Conservation (phyloP, 306 rosid genomes). For the Cyclanthera cordifolia region DNA sequence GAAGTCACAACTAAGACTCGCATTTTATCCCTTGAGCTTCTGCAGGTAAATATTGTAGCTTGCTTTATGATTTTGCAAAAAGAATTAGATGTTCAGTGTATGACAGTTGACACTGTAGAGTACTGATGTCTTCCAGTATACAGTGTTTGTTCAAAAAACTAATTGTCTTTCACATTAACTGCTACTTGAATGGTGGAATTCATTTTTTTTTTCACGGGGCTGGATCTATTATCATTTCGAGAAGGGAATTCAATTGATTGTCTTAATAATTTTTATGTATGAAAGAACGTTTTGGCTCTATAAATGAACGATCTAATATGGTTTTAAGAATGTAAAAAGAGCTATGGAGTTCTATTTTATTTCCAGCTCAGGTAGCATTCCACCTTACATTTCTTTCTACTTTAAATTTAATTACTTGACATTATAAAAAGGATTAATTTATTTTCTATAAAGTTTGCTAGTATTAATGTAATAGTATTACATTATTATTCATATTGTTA, state of each 20-base stretch:
- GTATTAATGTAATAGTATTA: no score
- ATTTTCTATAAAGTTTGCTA: not conserved
- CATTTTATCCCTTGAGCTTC: slow-evolving; percentile 93
- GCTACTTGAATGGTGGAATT: no score
- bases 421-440: not conserved
- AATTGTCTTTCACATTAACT: not conserved
- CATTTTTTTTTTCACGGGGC: slow-evolving; percentile 7
- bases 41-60: slow-evolving; percentile 53
- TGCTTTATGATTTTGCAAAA: not conserved
- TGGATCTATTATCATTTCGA: not conserved
- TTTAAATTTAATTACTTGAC: not conserved
- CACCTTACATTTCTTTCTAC: not conserved
- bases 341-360: not conserved
- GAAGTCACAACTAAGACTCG: slow-evolving; percentile 91
- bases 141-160: not conserved
- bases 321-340: not conserved
- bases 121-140: no score
- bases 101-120: not conserved
- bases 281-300: not conserved
- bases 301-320: not conserved
- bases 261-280: not conserved
- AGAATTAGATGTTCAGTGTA: not conserved
- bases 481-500: not conserved
- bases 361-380: not conserved
- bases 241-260: not conserved